These are phyloP conservation scores for Ottelia alismoides DNA, from an alignment of 106 monocot species.

Conservation along the genomic window DNA sequence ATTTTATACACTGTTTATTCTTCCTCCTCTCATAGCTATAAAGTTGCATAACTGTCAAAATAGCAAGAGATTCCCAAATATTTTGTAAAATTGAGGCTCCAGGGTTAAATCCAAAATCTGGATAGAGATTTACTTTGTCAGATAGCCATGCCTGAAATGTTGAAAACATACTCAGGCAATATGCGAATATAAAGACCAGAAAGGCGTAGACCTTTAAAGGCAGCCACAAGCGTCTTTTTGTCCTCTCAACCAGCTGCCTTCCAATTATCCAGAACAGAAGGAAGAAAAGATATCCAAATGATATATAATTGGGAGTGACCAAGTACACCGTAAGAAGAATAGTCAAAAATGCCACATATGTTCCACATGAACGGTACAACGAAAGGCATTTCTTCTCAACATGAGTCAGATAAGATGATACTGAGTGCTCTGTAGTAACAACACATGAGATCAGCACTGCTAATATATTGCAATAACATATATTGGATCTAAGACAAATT, in stretches of 20 bases:
- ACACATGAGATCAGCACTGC: background rate
- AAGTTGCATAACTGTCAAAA: slow-evolving; percentile 92
- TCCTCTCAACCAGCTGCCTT: slow-evolving; percentile 83
- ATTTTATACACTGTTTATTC: slow-evolving; percentile 17
- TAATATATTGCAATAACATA: background rate
- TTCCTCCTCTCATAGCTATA: slow-evolving; percentile 88
- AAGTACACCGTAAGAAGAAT: slow-evolving; percentile 77
- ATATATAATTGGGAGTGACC: slow-evolving; percentile 88
- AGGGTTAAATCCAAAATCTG: slow-evolving; percentile 76
- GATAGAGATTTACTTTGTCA: slow-evolving; percentile 50
- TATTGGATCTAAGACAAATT: background rate
- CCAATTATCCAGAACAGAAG: slow-evolving; percentile 94
- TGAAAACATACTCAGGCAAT: slow-evolving; percentile 67
- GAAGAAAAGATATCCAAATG: slow-evolving; percentile 92
- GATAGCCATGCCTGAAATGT: slow-evolving; percentile 44
- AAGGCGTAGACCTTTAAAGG: slow-evolving; percentile 85
- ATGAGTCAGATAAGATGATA: slow-evolving; percentile 67
- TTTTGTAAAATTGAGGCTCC: slow-evolving; percentile 63
- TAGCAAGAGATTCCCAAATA: slow-evolving; percentile 78
- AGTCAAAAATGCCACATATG: slow-evolving; percentile 84
- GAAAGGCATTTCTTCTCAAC: slow-evolving; percentile 70
- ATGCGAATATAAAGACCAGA: slow-evolving; percentile 60
- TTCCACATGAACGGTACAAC: slow-evolving; percentile 78
- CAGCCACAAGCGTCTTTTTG: slow-evolving; percentile 71
- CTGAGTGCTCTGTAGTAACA: slow-evolving; percentile 45